These are phyloP conservation scores for Ascochyta koolunga DNA, from an alignment of 2,329 filamentous ascomycete genomes.

Conservation along the genomic window DNA sequence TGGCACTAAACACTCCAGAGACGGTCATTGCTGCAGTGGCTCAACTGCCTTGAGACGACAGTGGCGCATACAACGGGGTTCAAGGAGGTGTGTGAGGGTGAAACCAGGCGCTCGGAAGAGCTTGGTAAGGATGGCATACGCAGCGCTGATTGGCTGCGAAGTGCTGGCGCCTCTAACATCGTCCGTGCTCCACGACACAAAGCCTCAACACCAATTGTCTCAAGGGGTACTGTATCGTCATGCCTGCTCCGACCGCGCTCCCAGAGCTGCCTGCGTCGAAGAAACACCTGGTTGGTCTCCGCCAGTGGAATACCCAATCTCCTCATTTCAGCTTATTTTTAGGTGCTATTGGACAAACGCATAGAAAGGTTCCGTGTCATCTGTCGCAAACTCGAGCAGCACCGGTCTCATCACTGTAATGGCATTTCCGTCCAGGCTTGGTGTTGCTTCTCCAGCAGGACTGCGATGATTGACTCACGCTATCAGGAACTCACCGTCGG, in stretches of 20 bases:
- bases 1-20: not conserved
- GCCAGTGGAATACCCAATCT: slow-evolving; percentile 24
- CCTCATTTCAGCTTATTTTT: slow-evolving; percentile 28
- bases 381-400: slow-evolving; percentile 43
- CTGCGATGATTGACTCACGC: slow-evolving; percentile 35
- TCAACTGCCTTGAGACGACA: slow-evolving; percentile 13
- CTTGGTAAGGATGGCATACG: slow-evolving; percentile 9
- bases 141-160: slow-evolving; percentile 22
- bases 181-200: slow-evolving; percentile 4
- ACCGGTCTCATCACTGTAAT: slow-evolving; percentile 42
- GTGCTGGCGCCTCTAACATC: slow-evolving; percentile 20
- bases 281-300: slow-evolving; percentile 34
- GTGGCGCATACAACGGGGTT: slow-evolving; percentile 16
- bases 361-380: slow-evolving; percentile 34
- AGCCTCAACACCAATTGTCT: slow-evolving; percentile 49
- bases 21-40: slow-evolving; percentile 12
- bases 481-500: slow-evolving; percentile 30
- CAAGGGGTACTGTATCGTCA: slow-evolving; percentile 40
- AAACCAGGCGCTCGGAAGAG: slow-evolving; percentile 24
- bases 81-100: slow-evolving; percentile 16
- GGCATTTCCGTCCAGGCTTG: slow-evolving; percentile 30
- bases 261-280: slow-evolving; percentile 16
- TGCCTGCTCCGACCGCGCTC: slow-evolving; percentile 26
- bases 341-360: slow-evolving; percentile 30
- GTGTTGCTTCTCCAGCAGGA: slow-evolving; percentile 40